Evolutionary conservation across 306 rosid species (phyloP), one percentile per base, ranked within the genome.

Genomic region (Psophocarpus tetragonolobus): DNA sequence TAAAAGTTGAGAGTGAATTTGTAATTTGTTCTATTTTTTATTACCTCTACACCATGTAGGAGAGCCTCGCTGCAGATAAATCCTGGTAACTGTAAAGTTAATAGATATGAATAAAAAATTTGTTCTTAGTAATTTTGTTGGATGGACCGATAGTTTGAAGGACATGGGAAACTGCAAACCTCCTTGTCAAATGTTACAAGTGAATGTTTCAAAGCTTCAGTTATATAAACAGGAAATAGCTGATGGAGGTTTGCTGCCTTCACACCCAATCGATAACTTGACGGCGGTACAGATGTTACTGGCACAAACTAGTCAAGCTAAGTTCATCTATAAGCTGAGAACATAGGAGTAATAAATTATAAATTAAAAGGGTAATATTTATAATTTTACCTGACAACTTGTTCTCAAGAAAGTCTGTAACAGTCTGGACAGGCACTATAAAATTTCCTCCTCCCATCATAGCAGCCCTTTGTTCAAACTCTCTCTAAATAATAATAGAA

Each of bases 11-110:
- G n/a, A n/a, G n/a, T n/a, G n/a, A n/a, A n/a, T n/a, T n/a, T n/a
- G n/a, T n/a, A n/a, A n/a, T n/a, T n/a, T n/a, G n/a, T n/a, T n/a
- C n/a, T n/a, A n/a, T n/a, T n/a, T 78, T 71, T 86, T 10, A 78
- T 76, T 80, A 95, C 98, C 98, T 95, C 98, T 75, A 95, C 98
- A 27, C 98, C 98, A 66, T 95, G 97, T 74, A 95, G 98, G 86
- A 95, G 96, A 71, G 93, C 98, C 33, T 88, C 97, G 50, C 88
- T 83, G 81, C 91, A 84, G 73, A 95, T 86, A 79, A 95, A 92
- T 76, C 98, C 98, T 6, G 97, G 97, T 80, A 95, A 88, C 97
- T 95, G 91, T 54, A 81, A 71, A 33, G 72, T 63, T 74, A 75
- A 69, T 68, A 84, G 68, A 75, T 81, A 60, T 21, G 21, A 70